Evolutionary conservation across 2,329 filamentous ascomycete genomes (phyloP), one percentile per base, ranked within the genome.

Genomic region (Cladophialophora chaetospira): DNA sequence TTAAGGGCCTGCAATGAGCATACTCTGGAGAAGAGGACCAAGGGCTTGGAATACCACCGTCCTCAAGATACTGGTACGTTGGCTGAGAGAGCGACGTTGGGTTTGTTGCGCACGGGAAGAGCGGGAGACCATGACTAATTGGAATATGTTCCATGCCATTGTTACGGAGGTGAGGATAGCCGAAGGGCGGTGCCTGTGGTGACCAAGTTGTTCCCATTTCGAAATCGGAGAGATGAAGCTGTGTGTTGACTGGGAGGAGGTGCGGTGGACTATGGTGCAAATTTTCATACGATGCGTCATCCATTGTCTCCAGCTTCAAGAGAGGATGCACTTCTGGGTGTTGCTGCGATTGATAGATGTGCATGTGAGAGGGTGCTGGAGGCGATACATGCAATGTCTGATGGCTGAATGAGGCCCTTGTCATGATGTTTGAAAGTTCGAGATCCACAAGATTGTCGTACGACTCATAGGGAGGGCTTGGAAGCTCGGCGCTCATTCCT

Each of bases 21-120:
- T 55, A 55, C 28, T 57, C 60, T 15, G 57, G 47, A 8, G 60
- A 55, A 11, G 51, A 57, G 4, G 57, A 55, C 60, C 60, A 62
- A 5, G 58, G 44, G 46, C 50, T 58, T 25, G 23, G 45, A 25
- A 10, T 47, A 17, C 35, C 25, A 26, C 45, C 31, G 13, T 60
- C 60, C 17, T 53, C 60, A 31, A 50, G 54, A 43, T 49, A 55
- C 11, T 52, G 53, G 15, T 60, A 57, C 10, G 49, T 28, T 38
- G 56, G 35, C 4, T 36, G 54, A 9, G 53, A 42, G 33, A 46
- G 17, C 11, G 46, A 40, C 11, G 52, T 26, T 5, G 44, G 26
- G 13, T 55, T 35, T 15, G 55, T 13, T 5, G 44, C 15, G 38
- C 43, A 56, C 35, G 47, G 51, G n/a, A 45, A 40, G 10, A 50